Conservation (phyloP, 208 protist genomes). For the Wallacemonas collosoma region DNA sequence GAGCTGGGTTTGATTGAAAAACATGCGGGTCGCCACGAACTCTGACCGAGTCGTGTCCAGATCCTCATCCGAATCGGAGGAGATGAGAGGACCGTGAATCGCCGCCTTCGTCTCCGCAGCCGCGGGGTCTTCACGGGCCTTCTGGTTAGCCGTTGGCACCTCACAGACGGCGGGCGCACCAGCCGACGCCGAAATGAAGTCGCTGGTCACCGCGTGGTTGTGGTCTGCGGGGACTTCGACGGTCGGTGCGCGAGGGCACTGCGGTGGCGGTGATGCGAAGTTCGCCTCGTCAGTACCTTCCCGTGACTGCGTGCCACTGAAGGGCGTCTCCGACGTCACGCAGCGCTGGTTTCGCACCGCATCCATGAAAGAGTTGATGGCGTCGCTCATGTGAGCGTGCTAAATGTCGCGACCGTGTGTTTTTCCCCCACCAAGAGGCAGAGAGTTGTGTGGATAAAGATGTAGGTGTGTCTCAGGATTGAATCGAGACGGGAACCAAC, state of each 20-base stretch:
- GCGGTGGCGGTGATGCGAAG: not conserved
- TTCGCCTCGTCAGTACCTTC: not conserved
- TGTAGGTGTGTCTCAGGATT: not conserved
- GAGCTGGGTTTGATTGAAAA: conserved; percentile 6
- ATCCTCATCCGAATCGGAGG: conserved; percentile 11
- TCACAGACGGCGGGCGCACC: no score
- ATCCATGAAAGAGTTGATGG: conserved; percentile 9
- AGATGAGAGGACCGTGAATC: not conserved
- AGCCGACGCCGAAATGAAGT: no score
- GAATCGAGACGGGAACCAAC: no score
- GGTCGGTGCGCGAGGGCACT: conserved; percentile 9
- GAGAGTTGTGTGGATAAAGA: not conserved
- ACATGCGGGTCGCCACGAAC: conserved; percentile 15
- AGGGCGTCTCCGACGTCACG: not conserved
- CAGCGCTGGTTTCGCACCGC: conserved; percentile 3
- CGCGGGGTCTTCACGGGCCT: not conserved
- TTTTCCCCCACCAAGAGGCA: not conserved
- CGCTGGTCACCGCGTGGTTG: not conserved
- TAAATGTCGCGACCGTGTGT: not conserved
- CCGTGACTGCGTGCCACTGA: not conserved
- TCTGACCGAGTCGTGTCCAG: conserved; percentile 8
- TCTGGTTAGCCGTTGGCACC: no score
- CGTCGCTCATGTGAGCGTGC: not conserved
- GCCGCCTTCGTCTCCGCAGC: not conserved
- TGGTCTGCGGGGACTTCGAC: not conserved